Percentiles rank a stretch among this genome's conserved stretches.
These are phyloP conservation scores for Microsporum ferrugineum DNA, from an alignment of 2,329 filamentous ascomycete genomes.

Conservation along the genomic window DNA sequence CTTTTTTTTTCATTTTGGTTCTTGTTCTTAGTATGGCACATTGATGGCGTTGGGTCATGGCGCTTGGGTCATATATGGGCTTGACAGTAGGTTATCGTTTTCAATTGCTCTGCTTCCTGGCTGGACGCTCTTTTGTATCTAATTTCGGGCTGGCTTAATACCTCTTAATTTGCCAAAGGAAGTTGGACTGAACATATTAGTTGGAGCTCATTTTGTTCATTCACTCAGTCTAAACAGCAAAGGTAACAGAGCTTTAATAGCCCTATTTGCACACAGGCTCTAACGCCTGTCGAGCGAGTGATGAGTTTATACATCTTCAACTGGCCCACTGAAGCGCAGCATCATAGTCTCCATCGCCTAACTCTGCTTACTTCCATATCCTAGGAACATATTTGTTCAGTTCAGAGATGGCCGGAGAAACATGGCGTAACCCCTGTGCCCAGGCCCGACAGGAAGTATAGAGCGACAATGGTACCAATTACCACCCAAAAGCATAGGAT, in stretches of 20 bases:
- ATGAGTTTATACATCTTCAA: too few species aligned
- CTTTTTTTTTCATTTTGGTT: background rate
- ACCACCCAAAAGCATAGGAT: background rate
- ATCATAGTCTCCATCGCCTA: too few species aligned
- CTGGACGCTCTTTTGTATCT: background rate
- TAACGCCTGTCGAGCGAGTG: too few species aligned
- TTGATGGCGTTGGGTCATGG: constrained; percentile 2
- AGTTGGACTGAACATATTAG: background rate
- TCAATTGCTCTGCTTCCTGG: background rate
- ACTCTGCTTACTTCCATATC: too few species aligned
- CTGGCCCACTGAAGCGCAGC: too few species aligned
- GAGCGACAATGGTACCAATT: background rate
- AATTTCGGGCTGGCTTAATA: background rate
- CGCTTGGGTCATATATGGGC: background rate
- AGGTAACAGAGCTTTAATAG: background rate
- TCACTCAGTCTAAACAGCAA: background rate
- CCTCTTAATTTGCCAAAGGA: background rate
- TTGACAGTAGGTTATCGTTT: background rate
- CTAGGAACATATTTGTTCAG: too few species aligned
- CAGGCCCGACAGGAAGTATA: too few species aligned
- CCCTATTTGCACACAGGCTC: too few species aligned
- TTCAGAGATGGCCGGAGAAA: too few species aligned
- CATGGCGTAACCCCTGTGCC: too few species aligned
- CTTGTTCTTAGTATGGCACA: background rate
- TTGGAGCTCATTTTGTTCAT: background rate